These are phyloP conservation scores for Agapanthus africanus DNA, from an alignment of 106 monocot species.

Conservation along the genomic window DNA sequence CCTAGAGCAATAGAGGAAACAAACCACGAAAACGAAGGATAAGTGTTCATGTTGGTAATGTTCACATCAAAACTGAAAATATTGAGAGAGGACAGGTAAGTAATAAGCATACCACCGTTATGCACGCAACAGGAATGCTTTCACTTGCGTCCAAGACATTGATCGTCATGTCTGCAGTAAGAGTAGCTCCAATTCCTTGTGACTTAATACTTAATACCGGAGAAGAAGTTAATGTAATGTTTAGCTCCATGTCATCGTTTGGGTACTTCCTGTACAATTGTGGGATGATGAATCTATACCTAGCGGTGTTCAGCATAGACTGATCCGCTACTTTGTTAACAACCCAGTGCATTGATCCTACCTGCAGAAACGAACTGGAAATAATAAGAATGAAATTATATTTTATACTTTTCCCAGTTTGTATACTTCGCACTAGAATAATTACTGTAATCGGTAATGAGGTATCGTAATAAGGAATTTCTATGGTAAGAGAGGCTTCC, in stretches of 20 bases:
- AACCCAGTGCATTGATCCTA: conserved; percentile 71
- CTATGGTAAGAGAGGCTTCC: not conserved
- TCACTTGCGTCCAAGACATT: conserved; percentile 54
- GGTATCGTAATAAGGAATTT: not conserved
- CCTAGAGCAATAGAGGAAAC: no score
- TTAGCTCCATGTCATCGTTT: conserved; percentile 77
- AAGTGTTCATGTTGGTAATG: no score
- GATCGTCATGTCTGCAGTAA: conserved; percentile 59
- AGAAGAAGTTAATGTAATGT: conserved; percentile 65
- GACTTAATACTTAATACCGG: conserved; percentile 43
- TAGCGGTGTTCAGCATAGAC: conserved; percentile 76
- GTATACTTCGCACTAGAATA: not conserved
- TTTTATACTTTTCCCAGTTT: not conserved
- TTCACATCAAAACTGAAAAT: no score
- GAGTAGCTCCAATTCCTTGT: conserved; percentile 41
- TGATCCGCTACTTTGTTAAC: conserved; percentile 84
- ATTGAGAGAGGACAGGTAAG: no score
- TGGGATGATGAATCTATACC: conserved; percentile 77
- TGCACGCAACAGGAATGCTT: conserved; percentile 76
- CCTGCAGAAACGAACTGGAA: conserved; percentile 34
- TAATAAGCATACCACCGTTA: conserved; percentile 71
- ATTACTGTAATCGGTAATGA: not conserved
- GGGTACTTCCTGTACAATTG: conserved; percentile 81
- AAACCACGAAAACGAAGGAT: no score
- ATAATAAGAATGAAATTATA: not conserved